Percentiles rank a stretch among this genome's conserved stretches.
Conservation (phyloP, 306 rosid genomes). For the Hippophae tibetana region DNA sequence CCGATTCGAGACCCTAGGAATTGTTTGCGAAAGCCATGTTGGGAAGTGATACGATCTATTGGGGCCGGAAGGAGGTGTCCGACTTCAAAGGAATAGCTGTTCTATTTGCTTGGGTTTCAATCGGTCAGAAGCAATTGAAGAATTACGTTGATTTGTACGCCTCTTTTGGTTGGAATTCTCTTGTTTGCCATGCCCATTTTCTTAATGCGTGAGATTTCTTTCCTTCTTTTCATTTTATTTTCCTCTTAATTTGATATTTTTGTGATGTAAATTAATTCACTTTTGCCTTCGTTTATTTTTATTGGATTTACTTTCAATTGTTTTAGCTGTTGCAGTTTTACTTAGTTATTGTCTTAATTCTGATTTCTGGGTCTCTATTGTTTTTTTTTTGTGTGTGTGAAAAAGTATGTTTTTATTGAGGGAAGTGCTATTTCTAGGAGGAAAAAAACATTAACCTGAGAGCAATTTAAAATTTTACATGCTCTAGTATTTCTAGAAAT, state of each 20-base stretch:
- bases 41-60: conserved; percentile 36
- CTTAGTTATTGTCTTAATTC: too few species aligned
- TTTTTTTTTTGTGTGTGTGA: too few species aligned
- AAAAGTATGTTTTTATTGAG: too few species aligned
- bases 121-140: conserved; percentile 36
- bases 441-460: too few species aligned
- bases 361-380: too few species aligned
- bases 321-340: not conserved
- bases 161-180: conserved; percentile 78
- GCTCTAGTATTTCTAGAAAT: too few species aligned
- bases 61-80: conserved; percentile 61
- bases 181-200: conserved; percentile 72
- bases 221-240: not conserved
- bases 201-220: conserved; percentile 55
- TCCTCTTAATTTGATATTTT: not conserved
- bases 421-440: too few species aligned
- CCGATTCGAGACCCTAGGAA: not conserved
- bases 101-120: conserved; percentile 83
- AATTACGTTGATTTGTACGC: conserved; percentile 60
- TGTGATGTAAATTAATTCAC: too few species aligned
- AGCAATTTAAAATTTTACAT: too few species aligned
- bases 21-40: conserved; percentile 34
- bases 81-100: conserved; percentile 68
- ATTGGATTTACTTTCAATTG: not conserved
- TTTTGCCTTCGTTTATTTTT: not conserved